Conservation (phyloP, 1,284 basidiomycete genomes). For the Ustilago tritici region DNA sequence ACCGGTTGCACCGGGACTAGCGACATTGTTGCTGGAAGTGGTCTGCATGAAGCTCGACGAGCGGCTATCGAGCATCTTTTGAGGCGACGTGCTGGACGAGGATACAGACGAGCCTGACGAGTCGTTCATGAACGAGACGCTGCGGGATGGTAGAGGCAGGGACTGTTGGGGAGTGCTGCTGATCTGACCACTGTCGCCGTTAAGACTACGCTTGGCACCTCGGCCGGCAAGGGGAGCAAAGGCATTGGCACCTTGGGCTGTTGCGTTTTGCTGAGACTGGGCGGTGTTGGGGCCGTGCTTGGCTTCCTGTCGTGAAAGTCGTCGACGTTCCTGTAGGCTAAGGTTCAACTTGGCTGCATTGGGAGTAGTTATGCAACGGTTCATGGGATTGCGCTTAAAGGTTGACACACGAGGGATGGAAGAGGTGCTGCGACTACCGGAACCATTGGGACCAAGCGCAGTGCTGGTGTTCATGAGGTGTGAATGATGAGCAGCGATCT, state of each 20-base stretch:
- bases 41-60: conserved; percentile 25
- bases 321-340: conserved; percentile 61
- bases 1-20: background rate
- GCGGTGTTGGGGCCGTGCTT: conserved; percentile 21
- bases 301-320: conserved; percentile 52
- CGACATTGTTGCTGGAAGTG: background rate
- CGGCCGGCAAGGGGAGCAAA: conserved; percentile 27
- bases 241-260: conserved; percentile 1
- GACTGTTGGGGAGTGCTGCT: conserved; percentile 23
- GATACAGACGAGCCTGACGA: conserved; percentile 44
- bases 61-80: conserved; percentile 38
- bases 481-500: conserved; percentile 55
- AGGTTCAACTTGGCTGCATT: conserved; percentile 37
- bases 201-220: conserved; percentile 42
- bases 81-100: conserved; percentile 34
- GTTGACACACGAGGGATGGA: conserved; percentile 46
- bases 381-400: conserved; percentile 32
- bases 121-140: conserved; percentile 42
- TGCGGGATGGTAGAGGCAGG: conserved; percentile 25
- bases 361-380: conserved; percentile 27
- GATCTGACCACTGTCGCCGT: conserved; percentile 28
- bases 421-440: conserved; percentile 27
- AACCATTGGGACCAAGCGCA: conserved; percentile 13
- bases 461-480: conserved; percentile 49
- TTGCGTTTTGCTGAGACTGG: conserved; percentile 15